phyloP scores from a whole-genome alignment of 768 basidiomycete species.

The Lentinula edodes region DNA sequence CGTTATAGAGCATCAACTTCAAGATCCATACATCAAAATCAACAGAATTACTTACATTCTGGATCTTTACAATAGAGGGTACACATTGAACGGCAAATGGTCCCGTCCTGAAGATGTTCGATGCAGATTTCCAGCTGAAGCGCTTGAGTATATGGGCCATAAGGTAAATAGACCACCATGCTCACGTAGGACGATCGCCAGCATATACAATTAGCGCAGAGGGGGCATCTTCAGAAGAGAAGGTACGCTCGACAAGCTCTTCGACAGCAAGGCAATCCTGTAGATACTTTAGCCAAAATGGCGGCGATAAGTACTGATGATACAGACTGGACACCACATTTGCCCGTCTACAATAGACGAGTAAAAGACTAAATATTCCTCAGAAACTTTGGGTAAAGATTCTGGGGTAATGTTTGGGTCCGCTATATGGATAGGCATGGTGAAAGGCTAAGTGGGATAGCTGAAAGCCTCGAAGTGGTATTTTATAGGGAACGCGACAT shows the following conservation, averaged over 20 bases:
- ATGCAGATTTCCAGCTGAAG: slow-evolving; percentile 58
- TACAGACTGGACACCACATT: slow-evolving; percentile 68
- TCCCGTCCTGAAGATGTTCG: slow-evolving; percentile 52
- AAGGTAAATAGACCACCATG: neutral
- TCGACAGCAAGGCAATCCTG: slow-evolving; percentile 70
- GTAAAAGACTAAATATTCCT: slow-evolving; percentile 63
- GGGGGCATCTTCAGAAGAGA: slow-evolving; percentile 38
- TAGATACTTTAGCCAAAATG: neutral
- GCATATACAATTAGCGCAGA: slow-evolving; percentile 63
- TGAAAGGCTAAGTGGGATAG: neutral
- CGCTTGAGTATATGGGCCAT: neutral
- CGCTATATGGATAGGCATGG: slow-evolving; percentile 47
- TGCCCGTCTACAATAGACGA: slow-evolving; percentile 56
- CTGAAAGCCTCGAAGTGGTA: neutral
- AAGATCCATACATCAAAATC: slow-evolving; percentile 4
- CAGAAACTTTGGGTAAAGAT: slow-evolving; percentile 35
- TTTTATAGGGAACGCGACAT: neutral
- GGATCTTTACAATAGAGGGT: slow-evolving; percentile 62
- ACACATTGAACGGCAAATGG: slow-evolving; percentile 58
- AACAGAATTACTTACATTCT: slow-evolving; percentile 39
- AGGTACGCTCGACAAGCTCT: slow-evolving; percentile 43
- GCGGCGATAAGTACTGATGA: neutral
- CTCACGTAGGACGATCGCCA: slow-evolving; percentile 55
- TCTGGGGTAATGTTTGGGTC: slow-evolving; percentile 28
- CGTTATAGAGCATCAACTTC: slow-evolving; percentile 4